phyloP scores from a whole-genome alignment of 2,329 filamentous ascomycete genomes.

The Onygenales sp. region DNA sequence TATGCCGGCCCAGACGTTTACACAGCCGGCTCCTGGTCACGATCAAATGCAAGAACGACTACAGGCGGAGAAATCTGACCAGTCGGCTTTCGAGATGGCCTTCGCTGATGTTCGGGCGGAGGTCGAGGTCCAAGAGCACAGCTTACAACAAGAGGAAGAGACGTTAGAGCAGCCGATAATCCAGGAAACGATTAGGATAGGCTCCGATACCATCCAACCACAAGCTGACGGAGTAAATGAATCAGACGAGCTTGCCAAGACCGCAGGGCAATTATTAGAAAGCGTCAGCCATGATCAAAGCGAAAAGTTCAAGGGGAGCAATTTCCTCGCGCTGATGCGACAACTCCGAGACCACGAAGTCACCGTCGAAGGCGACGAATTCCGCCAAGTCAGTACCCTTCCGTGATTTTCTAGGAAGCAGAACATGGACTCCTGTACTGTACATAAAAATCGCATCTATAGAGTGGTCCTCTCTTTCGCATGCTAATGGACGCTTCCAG shows the following conservation, averaged over 20 bases:
- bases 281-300: conserved; percentile 59
- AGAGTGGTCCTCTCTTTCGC: conserved; percentile 16
- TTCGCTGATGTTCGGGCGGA: conserved; percentile 33
- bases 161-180: conserved; percentile 6
- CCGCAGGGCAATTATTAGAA: conserved; percentile 61
- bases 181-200: conserved; percentile 26
- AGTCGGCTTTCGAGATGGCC: conserved; percentile 37
- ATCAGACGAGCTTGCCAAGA: conserved; percentile 60
- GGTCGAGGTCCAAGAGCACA: conserved; percentile 21
- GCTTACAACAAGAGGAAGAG: conserved; percentile 13
- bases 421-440: conserved; percentile 28
- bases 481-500: conserved; percentile 27
- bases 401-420: conserved; percentile 30
- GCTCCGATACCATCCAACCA: conserved; percentile 34
- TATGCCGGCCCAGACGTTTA: too few species aligned
- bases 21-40: neutral
- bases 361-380: conserved; percentile 58
- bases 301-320: conserved; percentile 68
- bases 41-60: conserved; percentile 23
- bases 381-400: conserved; percentile 38
- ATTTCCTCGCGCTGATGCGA: conserved; percentile 69
- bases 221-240: conserved; percentile 33
- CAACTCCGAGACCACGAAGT: conserved; percentile 63
- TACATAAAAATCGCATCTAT: conserved; percentile 15
- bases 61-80: conserved; percentile 28